phyloP scores from a whole-genome alignment of 805 yeast species.

The Hanseniaspora thailandica region DNA sequence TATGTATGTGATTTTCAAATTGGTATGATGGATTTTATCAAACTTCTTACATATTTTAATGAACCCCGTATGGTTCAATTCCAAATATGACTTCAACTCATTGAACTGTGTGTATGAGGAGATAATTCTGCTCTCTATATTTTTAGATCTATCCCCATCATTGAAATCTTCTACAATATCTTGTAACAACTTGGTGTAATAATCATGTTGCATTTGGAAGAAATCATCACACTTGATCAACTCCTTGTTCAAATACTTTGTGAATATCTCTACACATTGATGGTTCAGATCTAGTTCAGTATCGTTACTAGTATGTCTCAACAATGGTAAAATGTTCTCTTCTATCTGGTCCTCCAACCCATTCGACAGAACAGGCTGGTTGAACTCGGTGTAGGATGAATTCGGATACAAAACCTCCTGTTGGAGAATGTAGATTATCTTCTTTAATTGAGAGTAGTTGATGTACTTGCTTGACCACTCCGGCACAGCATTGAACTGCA shows the following conservation, averaged over 20 bases:
- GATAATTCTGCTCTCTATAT: slow-evolving; percentile 50
- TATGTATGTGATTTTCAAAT: slow-evolving; percentile 50
- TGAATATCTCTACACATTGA: slow-evolving; percentile 36
- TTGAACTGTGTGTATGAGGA: slow-evolving; percentile 61
- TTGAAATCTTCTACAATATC: slow-evolving; percentile 50
- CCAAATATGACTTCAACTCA: slow-evolving; percentile 72
- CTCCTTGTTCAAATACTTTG: slow-evolving; percentile 66
- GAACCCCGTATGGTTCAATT: slow-evolving; percentile 79
- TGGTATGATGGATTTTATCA: slow-evolving; percentile 64
- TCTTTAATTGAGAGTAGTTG: slow-evolving; percentile 78
- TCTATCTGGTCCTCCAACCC: slow-evolving; percentile 19
- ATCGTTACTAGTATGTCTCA: slow-evolving; percentile 10
- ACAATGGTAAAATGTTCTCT: neutral
- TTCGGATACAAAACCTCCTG: slow-evolving; percentile 37
- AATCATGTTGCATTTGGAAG: slow-evolving; percentile 55
- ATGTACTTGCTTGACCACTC: slow-evolving; percentile 93
- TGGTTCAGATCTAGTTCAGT: slow-evolving; percentile 23
- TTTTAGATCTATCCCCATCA: slow-evolving; percentile 24
- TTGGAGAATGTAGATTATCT: slow-evolving; percentile 71
- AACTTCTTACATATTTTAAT: slow-evolving; percentile 83
- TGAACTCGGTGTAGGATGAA: slow-evolving; percentile 15
- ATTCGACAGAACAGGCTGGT: slow-evolving; percentile 6
- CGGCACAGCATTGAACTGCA: slow-evolving; percentile 95
- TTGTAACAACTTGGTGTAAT: slow-evolving; percentile 41
- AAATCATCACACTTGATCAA: slow-evolving; percentile 64